phyloP scores from a whole-genome alignment of 129 eudicot species.

The Tagetes patula region DNA sequence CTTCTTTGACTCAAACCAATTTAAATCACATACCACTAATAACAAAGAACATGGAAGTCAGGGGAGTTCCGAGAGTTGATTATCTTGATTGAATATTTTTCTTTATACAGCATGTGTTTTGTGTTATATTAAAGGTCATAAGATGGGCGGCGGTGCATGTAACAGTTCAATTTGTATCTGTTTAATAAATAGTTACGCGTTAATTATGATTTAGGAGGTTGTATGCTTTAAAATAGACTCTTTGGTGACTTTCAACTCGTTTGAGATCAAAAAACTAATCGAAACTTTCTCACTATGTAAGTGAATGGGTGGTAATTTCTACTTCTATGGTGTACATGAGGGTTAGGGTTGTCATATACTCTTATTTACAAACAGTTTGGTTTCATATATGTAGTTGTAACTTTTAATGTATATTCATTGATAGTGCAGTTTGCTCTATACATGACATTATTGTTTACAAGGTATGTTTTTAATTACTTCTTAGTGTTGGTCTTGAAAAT shows the following conservation, averaged over 20 bases:
- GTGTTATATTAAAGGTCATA: slow-evolving; percentile 4
- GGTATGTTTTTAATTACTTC: too few species aligned
- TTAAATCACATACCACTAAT: slow-evolving; percentile 30
- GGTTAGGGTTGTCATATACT: too few species aligned
- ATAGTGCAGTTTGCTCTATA: neutral
- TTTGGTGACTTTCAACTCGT: too few species aligned
- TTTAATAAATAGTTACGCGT: neutral
- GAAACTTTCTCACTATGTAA: too few species aligned
- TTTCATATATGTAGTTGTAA: slow-evolving; percentile 24
- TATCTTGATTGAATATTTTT: neutral
- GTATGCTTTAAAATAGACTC: too few species aligned
- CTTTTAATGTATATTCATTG: slow-evolving; percentile 11
- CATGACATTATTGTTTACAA: too few species aligned
- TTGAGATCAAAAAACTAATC: too few species aligned
- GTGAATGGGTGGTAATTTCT: neutral
- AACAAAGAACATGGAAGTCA: slow-evolving; percentile 44
- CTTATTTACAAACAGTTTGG: slow-evolving; percentile 17
- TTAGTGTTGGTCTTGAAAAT: too few species aligned
- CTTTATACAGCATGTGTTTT: neutral
- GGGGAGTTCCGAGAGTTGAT: slow-evolving; percentile 60
- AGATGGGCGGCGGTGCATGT: neutral
- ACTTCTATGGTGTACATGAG: too few species aligned
- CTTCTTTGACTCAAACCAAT: slow-evolving; percentile 29
- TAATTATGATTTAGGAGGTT: too few species aligned
- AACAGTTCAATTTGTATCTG: neutral